phyloP scores from a whole-genome alignment of 352 stramenopile species.

The Globisporangium cylindrosporum region DNA sequence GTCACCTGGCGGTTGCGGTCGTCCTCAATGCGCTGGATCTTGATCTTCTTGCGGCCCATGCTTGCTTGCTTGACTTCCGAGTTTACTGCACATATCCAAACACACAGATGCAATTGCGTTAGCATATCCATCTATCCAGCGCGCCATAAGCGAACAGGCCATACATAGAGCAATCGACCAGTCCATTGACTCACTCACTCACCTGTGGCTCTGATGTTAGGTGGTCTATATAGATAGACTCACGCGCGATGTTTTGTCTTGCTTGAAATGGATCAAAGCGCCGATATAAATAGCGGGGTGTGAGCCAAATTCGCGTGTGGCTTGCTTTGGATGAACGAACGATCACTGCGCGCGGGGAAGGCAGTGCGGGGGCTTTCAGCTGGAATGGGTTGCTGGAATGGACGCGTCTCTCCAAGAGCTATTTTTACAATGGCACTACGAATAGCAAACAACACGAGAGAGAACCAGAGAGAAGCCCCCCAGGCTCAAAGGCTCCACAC shows the following conservation, averaged over 20 bases:
- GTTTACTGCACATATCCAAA: constrained; percentile 8
- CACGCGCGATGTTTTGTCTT: background rate
- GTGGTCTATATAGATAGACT: background rate
- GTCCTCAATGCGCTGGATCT: constrained; percentile 86
- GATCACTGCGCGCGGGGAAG: background rate
- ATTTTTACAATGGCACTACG: constrained; percentile 18
- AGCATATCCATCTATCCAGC: background rate
- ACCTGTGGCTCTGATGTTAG: background rate
- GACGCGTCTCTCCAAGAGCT: constrained; percentile 8
- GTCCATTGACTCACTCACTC: background rate
- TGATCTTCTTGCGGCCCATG: constrained; percentile 88
- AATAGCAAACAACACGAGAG: background rate
- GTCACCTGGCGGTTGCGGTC: constrained; percentile 84
- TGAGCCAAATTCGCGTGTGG: constrained; percentile 7
- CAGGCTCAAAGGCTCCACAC: background rate
- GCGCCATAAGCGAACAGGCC: background rate
- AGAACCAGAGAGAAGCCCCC: background rate
- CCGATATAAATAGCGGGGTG: constrained; percentile 15
- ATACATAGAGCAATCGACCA: background rate
- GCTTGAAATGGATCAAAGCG: background rate
- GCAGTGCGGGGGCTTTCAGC: too few species aligned
- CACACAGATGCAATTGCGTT: background rate
- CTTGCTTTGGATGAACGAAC: background rate
- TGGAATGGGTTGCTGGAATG: background rate
- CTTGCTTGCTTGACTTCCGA: constrained; percentile 5